These are phyloP conservation scores for Geotrichum fermentans DNA, from an alignment of 1,139 yeast genomes.

Conservation along the genomic window DNA sequence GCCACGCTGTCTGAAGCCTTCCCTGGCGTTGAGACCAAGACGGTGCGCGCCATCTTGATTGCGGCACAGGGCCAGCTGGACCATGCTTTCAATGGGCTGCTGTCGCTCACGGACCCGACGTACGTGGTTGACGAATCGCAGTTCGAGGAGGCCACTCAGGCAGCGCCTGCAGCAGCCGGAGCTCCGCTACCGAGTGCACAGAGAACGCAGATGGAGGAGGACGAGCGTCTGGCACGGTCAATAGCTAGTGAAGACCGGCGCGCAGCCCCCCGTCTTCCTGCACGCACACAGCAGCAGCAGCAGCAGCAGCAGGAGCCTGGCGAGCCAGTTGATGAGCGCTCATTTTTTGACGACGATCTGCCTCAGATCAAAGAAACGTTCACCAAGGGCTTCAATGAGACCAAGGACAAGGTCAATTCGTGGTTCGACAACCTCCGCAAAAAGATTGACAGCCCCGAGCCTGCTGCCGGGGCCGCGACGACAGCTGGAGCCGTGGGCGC, in stretches of 20 bases:
- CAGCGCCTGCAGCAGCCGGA: conserved; percentile 39
- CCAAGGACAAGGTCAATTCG: conserved; percentile 67
- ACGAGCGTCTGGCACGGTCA: conserved; percentile 71
- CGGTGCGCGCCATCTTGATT: conserved; percentile 71
- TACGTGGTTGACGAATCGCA: conserved; percentile 49
- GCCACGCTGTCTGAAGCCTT: conserved; percentile 68
- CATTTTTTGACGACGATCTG: conserved; percentile 55
- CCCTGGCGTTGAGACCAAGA: conserved; percentile 65
- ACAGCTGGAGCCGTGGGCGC: conserved; percentile 23
- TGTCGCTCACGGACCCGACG: conserved; percentile 73
- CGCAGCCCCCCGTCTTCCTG: conserved; percentile 27
- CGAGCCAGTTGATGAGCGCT: conserved; percentile 26
- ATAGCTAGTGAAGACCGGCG: conserved; percentile 50
- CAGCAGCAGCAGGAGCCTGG: conserved; percentile 32
- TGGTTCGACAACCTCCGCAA: conserved; percentile 77
- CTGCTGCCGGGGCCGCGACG: conserved; percentile 23
- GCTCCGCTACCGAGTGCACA: background rate
- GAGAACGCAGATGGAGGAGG: conserved; percentile 5
- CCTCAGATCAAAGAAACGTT: conserved; percentile 68
- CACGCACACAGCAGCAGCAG: background rate
- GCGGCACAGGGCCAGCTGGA: conserved; percentile 83
- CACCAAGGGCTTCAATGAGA: conserved; percentile 76
- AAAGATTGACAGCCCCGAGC: conserved; percentile 42
- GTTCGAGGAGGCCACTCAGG: conserved; percentile 31
- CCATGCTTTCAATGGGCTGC: conserved; percentile 81